Base-by-base conservation (phyloP, 2,329 filamentous ascomycete genomes). In the Juglanconis juglandina region DNA sequence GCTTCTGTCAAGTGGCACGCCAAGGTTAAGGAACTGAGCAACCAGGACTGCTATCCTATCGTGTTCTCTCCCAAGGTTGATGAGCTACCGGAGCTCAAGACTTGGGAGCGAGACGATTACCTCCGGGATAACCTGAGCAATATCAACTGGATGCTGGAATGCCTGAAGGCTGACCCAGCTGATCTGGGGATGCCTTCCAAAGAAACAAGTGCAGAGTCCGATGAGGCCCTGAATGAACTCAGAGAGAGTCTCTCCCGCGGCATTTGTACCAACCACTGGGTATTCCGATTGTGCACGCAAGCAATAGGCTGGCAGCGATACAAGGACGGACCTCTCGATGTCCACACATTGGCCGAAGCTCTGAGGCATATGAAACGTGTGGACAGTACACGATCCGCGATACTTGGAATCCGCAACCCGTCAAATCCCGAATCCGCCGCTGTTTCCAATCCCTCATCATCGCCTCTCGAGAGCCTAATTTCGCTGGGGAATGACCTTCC, bases 111-210 rank as follows among this genome's bases (percentile, higher is more conserved):
- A n/a, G 55, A 62, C 42, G 78, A 81, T 62, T 72, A 73, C n/a
- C 70, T 78, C 32, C 62, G 70, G 13, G 79, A 81, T 54, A 83
- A 83, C 61, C 62, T 81, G 24, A 65, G 66, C 59, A 83, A 83
- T 53, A 73, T 82, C 60, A 74, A 75, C 59, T 72, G 74, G 53
- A 81, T 82, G 79, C 63, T 81, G 35, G 68, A 69, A 44, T 70
- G 73, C n/a, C 66, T 81, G 57, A 69, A 71, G 3, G 67, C 64
- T 14, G 60, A 65, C 44, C 63, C 68, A 7, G 59, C 47, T 10
- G 24, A 17, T 33, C 30, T 69, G 49, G n/a, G 14, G 11, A 57
- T 67, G n/a, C 44, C 48, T 5, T 8, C 46, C 32, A 24, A 33
- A 32, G 34, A 47, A 44, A 53, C 33, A 5, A 13, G 10, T 2